Conservation (phyloP, 805 yeast genomes). For the Blastobotrys peoriensis region DNA sequence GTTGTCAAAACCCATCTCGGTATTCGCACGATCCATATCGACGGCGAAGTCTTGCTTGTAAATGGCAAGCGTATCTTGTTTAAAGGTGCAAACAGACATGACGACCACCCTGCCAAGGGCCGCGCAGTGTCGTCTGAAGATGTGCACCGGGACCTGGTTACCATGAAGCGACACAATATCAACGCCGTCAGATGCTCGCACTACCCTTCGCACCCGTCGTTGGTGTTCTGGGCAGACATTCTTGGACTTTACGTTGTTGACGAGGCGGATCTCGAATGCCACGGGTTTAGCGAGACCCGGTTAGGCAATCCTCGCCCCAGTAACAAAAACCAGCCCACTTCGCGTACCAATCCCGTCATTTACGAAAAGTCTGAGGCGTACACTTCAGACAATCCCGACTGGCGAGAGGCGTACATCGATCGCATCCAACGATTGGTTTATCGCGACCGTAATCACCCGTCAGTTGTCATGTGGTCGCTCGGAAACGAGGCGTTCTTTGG, state of each 20-base stretch:
- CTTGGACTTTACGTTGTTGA: slow-evolving; percentile 33
- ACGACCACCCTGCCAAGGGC: slow-evolving; percentile 32
- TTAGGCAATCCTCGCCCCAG: slow-evolving; percentile 9
- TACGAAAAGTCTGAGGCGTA: slow-evolving; percentile 19
- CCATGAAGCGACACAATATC: slow-evolving; percentile 32
- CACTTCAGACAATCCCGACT: slow-evolving; percentile 28
- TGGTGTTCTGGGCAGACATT: slow-evolving; percentile 28
- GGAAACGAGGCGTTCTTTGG: slow-evolving; percentile 36
- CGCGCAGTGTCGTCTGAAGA: slow-evolving; percentile 33
- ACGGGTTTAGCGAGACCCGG: slow-evolving; percentile 26
- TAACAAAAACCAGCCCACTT: background rate
- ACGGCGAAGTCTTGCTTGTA: slow-evolving; percentile 14
- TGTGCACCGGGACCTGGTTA: slow-evolving; percentile 25
- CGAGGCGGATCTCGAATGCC: slow-evolving; percentile 35
- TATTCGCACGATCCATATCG: background rate
- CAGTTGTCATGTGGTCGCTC: slow-evolving; percentile 33
- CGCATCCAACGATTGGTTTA: slow-evolving; percentile 30
- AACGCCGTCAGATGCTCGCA: slow-evolving; percentile 34
- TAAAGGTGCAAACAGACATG: slow-evolving; percentile 34
- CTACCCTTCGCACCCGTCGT: slow-evolving; percentile 32
- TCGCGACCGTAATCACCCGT: slow-evolving; percentile 33
- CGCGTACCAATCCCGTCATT: slow-evolving; percentile 2
- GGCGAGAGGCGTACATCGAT: slow-evolving; percentile 32
- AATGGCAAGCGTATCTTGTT: slow-evolving; percentile 29
- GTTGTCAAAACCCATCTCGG: background rate